phyloP scores from a whole-genome alignment of 257 asterid species.

The Craterostigma plantagineum region DNA sequence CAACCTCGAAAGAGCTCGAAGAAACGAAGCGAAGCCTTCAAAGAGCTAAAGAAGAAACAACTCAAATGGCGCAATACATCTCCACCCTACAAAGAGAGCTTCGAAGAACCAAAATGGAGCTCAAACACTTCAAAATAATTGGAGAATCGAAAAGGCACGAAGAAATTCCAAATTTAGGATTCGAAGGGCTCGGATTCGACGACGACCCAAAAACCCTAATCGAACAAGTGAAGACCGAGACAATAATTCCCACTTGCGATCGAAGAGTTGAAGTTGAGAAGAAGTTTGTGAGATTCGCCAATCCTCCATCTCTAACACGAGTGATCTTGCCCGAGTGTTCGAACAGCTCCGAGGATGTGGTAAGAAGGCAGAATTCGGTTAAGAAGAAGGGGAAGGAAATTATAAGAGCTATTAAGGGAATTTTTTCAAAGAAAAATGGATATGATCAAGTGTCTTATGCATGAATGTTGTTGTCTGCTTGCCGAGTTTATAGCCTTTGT shows the following conservation, averaged over 20 bases:
- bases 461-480: too few species aligned
- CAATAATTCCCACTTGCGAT: not conserved
- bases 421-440: conserved; percentile 15
- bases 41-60: conserved; percentile 45
- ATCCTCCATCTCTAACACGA: conserved; percentile 19
- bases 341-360: conserved; percentile 14
- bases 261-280: conserved; percentile 22
- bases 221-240: conserved; percentile 11
- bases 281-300: conserved; percentile 51
- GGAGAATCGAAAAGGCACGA: not conserved
- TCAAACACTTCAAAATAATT: conserved; percentile 22
- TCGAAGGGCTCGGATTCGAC: conserved; percentile 30
- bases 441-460: too few species aligned
- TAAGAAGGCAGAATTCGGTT: conserved; percentile 50
- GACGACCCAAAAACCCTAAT: conserved; percentile 13
- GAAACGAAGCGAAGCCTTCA: conserved; percentile 54
- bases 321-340: conserved; percentile 19
- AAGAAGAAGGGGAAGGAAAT: conserved; percentile 44
- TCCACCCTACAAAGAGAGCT: conserved; percentile 54
- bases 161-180: too few species aligned
- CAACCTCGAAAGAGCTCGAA: conserved; percentile 25
- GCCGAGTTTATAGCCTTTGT: too few species aligned
- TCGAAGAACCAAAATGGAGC: conserved; percentile 43
- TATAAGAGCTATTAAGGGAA: conserved; percentile 25
- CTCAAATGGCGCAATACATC: conserved; percentile 38